Evolutionary conservation across 352 stramenopile genomes (phyloP).

Genomic region (Aphanomyces euteiches): DNA sequence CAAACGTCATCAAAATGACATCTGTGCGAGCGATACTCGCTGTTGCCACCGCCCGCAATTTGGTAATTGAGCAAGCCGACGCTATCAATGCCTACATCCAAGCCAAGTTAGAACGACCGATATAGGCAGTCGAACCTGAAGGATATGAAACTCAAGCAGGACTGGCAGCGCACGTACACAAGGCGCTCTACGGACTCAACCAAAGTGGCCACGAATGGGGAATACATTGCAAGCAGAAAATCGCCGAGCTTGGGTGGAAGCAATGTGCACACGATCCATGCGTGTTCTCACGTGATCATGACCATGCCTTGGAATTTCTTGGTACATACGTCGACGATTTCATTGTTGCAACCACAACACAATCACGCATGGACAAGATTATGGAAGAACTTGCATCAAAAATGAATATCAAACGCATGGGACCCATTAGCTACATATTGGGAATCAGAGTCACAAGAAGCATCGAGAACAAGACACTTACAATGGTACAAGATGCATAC

Average conservation of each 20-base stretch:
- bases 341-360: background rate
- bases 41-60: constrained; percentile 1
- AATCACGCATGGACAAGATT: background rate
- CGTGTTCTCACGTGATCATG: constrained; percentile 6
- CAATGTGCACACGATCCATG: constrained; percentile 13
- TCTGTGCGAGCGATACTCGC: constrained; percentile 22
- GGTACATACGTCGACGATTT: constrained; percentile 22
- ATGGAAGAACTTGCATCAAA: background rate
- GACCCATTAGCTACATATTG: constrained; percentile 26
- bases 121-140: constrained; percentile 10
- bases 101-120: constrained; percentile 2
- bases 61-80: constrained; percentile 11
- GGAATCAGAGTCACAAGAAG: constrained; percentile 23
- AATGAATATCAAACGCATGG: constrained; percentile 23
- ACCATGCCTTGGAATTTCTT: background rate
- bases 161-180: background rate
- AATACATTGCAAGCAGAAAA: constrained; percentile 4
- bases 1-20: constrained; percentile 23
- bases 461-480: background rate
- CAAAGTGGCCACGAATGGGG: background rate
- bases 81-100: constrained; percentile 24
- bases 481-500: constrained; percentile 18
- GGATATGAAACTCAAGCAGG: background rate
- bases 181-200: constrained; percentile 13
- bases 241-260: background rate